A percentile compares a stretch with the other conserved stretches of the same genome.
Conservation (phyloP, 495 filamentous ascomycete species). For the Xylaria acuta region DNA sequence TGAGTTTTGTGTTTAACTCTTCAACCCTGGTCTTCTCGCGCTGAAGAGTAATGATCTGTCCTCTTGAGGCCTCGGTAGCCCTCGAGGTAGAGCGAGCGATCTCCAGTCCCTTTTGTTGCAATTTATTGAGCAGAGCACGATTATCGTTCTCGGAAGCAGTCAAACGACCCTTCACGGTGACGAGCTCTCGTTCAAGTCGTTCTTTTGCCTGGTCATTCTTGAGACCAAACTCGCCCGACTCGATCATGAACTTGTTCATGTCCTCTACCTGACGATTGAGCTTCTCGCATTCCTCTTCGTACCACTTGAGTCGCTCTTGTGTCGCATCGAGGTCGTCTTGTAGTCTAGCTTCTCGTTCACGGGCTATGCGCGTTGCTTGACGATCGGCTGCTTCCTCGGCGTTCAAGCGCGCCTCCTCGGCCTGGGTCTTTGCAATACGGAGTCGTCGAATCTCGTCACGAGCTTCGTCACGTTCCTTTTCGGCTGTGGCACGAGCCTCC, state of each 20-base stretch:
- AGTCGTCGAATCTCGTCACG: conserved; percentile 84
- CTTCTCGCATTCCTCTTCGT: conserved; percentile 75
- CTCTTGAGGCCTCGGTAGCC: conserved; percentile 82
- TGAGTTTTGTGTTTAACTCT: conserved; percentile 80
- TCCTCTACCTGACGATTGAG: conserved; percentile 79
- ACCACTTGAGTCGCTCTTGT: conserved; percentile 70
- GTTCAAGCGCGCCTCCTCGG: conserved; percentile 82
- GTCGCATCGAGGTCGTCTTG: conserved; percentile 79
- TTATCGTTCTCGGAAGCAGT: conserved; percentile 97
- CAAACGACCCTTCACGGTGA: conserved; percentile 88
- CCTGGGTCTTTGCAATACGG: conserved; percentile 78
- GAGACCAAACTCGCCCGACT: conserved; percentile 85
- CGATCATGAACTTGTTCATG: conserved; percentile 80
- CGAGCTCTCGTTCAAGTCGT: conserved; percentile 88
- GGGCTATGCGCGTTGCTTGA: conserved; percentile 75
- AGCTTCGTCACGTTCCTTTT: conserved; percentile 87
- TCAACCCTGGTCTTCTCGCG: conserved; percentile 85
- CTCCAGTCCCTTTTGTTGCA: conserved; percentile 97
- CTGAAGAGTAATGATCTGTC: conserved; percentile 77
- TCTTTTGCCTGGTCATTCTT: conserved; percentile 93
- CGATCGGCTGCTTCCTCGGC: conserved; percentile 83
- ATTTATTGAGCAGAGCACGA: conserved; percentile 89
- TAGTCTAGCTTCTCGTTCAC: conserved; percentile 80
- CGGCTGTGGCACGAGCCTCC: conserved; percentile 76
- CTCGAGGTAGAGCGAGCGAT: conserved; percentile 89